Conservation (phyloP, 768 basidiomycete species). For the Agrocybe praecox region DNA sequence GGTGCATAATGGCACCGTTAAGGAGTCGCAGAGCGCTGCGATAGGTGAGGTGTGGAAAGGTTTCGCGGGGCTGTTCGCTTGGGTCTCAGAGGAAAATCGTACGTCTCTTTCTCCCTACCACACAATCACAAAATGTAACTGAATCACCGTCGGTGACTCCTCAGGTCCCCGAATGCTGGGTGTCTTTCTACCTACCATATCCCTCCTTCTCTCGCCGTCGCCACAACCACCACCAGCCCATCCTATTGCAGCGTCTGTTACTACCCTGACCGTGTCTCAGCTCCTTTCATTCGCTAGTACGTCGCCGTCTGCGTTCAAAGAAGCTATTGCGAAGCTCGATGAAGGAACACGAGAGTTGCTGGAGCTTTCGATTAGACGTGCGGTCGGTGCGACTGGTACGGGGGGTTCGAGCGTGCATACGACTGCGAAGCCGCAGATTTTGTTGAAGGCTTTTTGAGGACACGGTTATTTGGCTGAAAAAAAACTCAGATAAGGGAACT, state of each 20-base stretch:
- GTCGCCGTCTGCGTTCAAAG: constrained; percentile 80
- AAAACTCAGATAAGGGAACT: no score
- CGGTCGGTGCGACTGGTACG: constrained; percentile 54
- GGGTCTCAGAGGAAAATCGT: constrained; percentile 65
- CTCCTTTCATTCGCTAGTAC: constrained; percentile 72
- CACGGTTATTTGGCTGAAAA: no score
- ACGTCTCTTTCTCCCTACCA: constrained; percentile 30
- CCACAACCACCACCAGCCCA: constrained; percentile 37
- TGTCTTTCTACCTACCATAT: constrained; percentile 75
- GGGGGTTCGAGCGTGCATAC: constrained; percentile 27
- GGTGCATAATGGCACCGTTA: constrained; percentile 56
- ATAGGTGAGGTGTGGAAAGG: constrained; percentile 84
- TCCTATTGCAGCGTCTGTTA: constrained; percentile 35
- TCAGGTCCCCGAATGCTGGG: constrained; percentile 69
- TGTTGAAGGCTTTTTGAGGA: constrained; percentile 65
- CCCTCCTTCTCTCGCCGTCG: constrained; percentile 65
- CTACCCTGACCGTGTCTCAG: constrained; percentile 63
- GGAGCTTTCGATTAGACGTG: constrained; percentile 79
- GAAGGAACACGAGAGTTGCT: constrained; percentile 57
- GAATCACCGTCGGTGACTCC: no score
- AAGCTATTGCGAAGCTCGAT: constrained; percentile 73
- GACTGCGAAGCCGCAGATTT: constrained; percentile 73
- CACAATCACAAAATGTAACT: no score
- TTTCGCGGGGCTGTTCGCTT: constrained; percentile 63
- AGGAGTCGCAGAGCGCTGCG: constrained; percentile 60